A percentile compares a stretch with the other conserved stretches of the same genome.
Evolutionary conservation across 345 rosid genomes (phyloP).

Genomic region (Pistacia vera): DNA sequence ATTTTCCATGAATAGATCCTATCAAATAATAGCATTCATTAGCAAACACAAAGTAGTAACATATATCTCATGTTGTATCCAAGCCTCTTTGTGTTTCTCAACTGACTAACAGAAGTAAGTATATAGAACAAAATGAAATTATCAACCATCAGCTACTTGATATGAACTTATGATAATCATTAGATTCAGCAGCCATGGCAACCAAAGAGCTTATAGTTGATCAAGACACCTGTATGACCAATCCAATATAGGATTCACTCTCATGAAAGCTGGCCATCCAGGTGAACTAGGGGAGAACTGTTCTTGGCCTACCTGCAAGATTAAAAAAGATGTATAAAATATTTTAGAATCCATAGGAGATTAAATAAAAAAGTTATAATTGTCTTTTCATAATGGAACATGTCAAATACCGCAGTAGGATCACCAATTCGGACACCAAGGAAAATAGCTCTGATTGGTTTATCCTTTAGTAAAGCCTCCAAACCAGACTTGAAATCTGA

Average conservation of each 20-base stretch:
- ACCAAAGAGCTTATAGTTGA: constrained; percentile 7
- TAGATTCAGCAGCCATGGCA: constrained; percentile 6
- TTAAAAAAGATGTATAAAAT: background rate
- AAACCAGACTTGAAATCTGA: constrained; percentile 95
- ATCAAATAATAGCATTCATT: background rate
- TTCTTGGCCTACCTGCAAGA: constrained; percentile 88
- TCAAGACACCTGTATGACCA: constrained; percentile 89
- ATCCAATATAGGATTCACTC: constrained; percentile 99
- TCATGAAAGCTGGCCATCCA: constrained; percentile 99
- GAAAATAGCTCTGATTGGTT: constrained; percentile 91
- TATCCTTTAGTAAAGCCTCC: constrained; percentile 76
- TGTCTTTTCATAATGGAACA: constrained; percentile 2
- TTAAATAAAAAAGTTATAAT: background rate
- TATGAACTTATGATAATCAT: constrained; percentile 1
- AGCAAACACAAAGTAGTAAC: constrained; percentile 2
- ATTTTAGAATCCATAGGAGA: background rate
- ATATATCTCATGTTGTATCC: background rate
- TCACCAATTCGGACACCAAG: constrained; percentile 99
- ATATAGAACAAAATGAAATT: constrained; percentile 11
- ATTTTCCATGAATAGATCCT: background rate
- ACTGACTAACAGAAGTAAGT: background rate
- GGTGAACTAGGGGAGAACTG: constrained; percentile 99
- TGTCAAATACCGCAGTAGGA: constrained; percentile 89
- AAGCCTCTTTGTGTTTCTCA: constrained; percentile 1
- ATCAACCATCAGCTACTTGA: background rate